Evolutionary conservation across 495 filamentous ascomycete genomes (phyloP), one percentile per base, ranked within the genome.

Genomic region (Aspergillus cristatus): DNA sequence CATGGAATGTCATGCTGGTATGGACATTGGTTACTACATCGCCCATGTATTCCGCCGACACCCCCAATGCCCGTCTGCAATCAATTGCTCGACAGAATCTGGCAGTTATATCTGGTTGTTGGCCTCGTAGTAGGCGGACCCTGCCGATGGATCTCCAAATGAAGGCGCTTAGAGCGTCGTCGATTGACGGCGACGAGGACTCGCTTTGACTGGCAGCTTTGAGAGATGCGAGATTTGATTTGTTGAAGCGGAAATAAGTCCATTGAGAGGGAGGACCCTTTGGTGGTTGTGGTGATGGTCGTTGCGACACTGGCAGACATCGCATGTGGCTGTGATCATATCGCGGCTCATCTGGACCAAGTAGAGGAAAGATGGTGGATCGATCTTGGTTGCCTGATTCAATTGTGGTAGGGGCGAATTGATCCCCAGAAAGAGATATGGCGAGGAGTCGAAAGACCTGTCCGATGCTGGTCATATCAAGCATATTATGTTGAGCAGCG

Each of bases 151-250:
- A 46, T 38, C 66, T 43, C 67, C 64, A 71, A 39, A 70, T 45
- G 18, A 74, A 70, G 10, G 72, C 69, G 13, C 51, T 71, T 6
- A 78, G 51, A 10, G 66, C 60, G 40, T 78, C 75, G 46, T 78
- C 67, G 6, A 58, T 67, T 5, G 69, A 70, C 28, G 69, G 35
- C 28, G 31, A 51, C 28, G 47, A 29, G 7, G 31, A 35, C 8
- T 26, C 13, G 8, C 25, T 32, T 16, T 35, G 35, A 6, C 46
- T 56, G 25, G 53, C 40, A 2, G 44, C 38, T 31, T 58, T 48
- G 14, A 53, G 46, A 2, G 38, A 36, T 6, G 18, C 18, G 4
- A 58, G 25, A 6, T 45, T 34, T 1, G 28, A 29, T 1, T 37
- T 24, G 22, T 49, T 16, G 38, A 63, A 51, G 1, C 51, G 52